phyloP scores from a whole-genome alignment of 768 basidiomycete species.

The Xerocomellus intermedius region DNA sequence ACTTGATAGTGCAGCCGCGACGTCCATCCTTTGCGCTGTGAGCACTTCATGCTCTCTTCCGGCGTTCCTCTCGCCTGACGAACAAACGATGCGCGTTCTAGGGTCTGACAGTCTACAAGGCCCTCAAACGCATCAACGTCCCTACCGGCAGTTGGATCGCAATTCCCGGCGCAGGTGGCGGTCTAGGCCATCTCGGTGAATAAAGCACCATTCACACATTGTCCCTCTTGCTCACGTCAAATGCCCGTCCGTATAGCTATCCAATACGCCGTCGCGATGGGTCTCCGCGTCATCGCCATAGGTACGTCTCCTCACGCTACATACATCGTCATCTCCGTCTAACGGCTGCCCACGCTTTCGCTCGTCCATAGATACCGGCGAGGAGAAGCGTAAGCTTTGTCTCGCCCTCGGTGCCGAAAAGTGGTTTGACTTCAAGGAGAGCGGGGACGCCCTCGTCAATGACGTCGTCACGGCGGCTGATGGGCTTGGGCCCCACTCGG shows the following conservation, averaged over 20 bases:
- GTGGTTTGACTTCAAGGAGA: constrained; percentile 46
- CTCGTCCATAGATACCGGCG: constrained; percentile 39
- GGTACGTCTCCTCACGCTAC: constrained; percentile 8
- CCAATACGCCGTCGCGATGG: constrained; percentile 45
- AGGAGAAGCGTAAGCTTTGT: constrained; percentile 38
- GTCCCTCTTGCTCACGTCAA: neutral
- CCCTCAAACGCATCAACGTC: constrained; percentile 36
- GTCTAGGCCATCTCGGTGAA: constrained; percentile 43
- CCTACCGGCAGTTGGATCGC: constrained; percentile 40
- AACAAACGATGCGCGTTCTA: neutral
- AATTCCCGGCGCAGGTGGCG: constrained; percentile 42
- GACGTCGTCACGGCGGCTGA: constrained; percentile 39
- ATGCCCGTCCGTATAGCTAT: constrained; percentile 28
- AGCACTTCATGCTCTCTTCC: neutral
- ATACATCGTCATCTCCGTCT: neutral
- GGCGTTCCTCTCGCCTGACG: neutral
- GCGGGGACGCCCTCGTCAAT: constrained; percentile 35
- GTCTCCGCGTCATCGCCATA: constrained; percentile 47
- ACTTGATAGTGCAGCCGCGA: constrained; percentile 40
- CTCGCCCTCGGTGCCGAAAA: constrained; percentile 41
- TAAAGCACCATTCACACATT: neutral
- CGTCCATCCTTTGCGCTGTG: constrained; percentile 45
- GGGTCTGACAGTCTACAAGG: constrained; percentile 48
- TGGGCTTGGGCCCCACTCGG: constrained; percentile 45
- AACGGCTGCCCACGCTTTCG: neutral